Evolutionary conservation across 2,329 filamentous ascomycete genomes (phyloP).

Genomic region (Tolypocladium tundrense): DNA sequence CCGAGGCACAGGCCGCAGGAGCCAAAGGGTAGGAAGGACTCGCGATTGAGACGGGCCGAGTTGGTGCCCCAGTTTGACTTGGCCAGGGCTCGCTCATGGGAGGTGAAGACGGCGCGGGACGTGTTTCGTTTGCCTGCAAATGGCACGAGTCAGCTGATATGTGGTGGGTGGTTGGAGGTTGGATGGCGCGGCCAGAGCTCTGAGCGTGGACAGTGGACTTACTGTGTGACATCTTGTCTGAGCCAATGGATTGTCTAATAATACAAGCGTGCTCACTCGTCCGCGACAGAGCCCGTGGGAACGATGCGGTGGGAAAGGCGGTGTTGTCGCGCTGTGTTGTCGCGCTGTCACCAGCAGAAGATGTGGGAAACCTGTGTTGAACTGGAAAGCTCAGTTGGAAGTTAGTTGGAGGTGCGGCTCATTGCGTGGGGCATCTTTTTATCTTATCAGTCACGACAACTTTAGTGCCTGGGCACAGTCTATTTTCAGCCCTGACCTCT

Average conservation of each 20-base stretch:
- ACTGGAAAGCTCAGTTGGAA: background rate
- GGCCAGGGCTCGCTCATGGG: constrained; percentile 76
- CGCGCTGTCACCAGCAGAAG: background rate
- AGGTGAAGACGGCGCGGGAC: constrained; percentile 85
- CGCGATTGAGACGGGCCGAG: constrained; percentile 74
- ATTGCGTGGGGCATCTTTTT: background rate
- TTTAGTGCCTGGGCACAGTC: background rate
- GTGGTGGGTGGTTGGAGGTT: background rate
- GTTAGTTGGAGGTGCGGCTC: background rate
- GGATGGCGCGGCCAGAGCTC: background rate
- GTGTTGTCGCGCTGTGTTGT: background rate
- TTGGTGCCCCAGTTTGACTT: constrained; percentile 74
- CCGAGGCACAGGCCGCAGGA: constrained; percentile 83
- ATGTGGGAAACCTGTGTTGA: background rate
- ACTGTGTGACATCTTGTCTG: constrained; percentile 38
- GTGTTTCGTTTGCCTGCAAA: constrained; percentile 71
- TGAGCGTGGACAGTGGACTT: constrained; percentile 11
- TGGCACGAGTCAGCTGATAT: background rate
- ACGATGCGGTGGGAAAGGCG: background rate
- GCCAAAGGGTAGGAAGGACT: constrained; percentile 86
- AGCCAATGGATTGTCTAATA: too few species aligned
- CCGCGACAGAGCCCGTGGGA: background rate
- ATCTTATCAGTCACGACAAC: background rate
- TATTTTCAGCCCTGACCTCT: background rate
- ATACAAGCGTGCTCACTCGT: background rate